Percentiles rank a stretch among this genome's conserved stretches.
phyloP scores from a whole-genome alignment of 1,284 basidiomycete genomes.

The Rhodofomes roseus region DNA sequence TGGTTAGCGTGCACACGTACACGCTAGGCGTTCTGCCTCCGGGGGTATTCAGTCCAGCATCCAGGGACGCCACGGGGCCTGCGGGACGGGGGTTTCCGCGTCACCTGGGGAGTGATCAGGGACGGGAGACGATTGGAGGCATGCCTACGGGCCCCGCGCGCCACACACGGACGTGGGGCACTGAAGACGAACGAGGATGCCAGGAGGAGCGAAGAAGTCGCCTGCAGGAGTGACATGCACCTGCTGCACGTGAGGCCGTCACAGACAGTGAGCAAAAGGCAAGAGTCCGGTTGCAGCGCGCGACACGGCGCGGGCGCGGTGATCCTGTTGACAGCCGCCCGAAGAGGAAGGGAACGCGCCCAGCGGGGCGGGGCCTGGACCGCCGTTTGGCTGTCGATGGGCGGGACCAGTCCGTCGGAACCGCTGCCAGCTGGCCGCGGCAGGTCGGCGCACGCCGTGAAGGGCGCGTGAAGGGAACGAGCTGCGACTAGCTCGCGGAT shows the following conservation, averaged over 20 bases:
- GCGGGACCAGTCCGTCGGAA: not conserved
- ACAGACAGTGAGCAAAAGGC: not conserved
- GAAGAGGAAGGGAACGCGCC: not conserved
- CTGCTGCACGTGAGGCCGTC: not conserved
- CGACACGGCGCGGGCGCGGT: conserved; percentile 2
- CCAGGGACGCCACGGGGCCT: not conserved
- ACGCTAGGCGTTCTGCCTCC: not conserved
- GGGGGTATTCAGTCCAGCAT: not conserved
- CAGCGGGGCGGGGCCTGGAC: not conserved
- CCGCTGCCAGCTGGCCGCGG: not conserved
- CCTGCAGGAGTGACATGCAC: no score
- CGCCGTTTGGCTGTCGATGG: not conserved
- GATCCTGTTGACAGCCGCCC: conserved; percentile 2
- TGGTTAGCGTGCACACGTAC: not conserved
- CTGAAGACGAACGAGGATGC: not conserved
- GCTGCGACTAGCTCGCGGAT: not conserved
- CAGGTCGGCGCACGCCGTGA: not conserved
- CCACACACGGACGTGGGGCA: not conserved
- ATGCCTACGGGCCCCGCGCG: no score
- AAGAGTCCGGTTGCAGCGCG: conserved; percentile 7
- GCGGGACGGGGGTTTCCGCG: not conserved
- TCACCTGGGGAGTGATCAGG: not conserved
- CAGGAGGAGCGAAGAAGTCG: not conserved
- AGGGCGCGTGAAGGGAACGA: not conserved
- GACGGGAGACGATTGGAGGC: not conserved